A percentile compares a stretch with the other conserved stretches of the same genome.
These are phyloP conservation scores for Leccinum subtestaceum DNA, from an alignment of 768 basidiomycete genomes.

Conservation along the genomic window DNA sequence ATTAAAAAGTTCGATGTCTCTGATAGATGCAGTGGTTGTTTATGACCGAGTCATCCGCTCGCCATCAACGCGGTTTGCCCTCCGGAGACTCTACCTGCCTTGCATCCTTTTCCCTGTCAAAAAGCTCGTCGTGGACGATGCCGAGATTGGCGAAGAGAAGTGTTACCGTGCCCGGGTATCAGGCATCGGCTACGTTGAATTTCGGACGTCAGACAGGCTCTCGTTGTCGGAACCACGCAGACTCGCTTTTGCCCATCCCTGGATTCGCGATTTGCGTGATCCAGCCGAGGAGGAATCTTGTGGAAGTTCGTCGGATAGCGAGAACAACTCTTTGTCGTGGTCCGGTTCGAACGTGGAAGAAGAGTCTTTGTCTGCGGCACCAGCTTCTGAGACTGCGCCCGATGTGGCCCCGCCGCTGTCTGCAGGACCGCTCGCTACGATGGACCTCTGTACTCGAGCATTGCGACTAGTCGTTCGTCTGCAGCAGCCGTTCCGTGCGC, in stretches of 20 bases:
- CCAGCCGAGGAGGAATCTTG: not conserved
- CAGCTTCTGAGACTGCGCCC: too few relatives aligned
- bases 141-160: not conserved
- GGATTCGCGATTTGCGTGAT: conserved; percentile 8
- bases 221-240: not conserved
- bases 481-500: too few relatives aligned
- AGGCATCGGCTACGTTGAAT: conserved; percentile 2
- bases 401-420: too few relatives aligned
- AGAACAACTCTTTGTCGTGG: not conserved
- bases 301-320: not conserved
- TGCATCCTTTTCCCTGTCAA: conserved; percentile 8
- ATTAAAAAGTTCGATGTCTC: not conserved
- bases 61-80: not conserved
- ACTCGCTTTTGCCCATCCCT: conserved; percentile 9
- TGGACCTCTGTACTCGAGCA: too few relatives aligned
- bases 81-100: conserved; percentile 6
- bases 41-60: not conserved
- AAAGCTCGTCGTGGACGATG: not conserved
- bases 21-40: not conserved
- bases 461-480: too few relatives aligned
- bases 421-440: too few relatives aligned
- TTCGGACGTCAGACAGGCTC: not conserved
- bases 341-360: not conserved
- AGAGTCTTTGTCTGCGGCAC: not conserved
- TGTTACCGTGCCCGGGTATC: not conserved